Conservation (phyloP, 2,329 filamentous ascomycete genomes). For the Colletotrichum sp. region DNA sequence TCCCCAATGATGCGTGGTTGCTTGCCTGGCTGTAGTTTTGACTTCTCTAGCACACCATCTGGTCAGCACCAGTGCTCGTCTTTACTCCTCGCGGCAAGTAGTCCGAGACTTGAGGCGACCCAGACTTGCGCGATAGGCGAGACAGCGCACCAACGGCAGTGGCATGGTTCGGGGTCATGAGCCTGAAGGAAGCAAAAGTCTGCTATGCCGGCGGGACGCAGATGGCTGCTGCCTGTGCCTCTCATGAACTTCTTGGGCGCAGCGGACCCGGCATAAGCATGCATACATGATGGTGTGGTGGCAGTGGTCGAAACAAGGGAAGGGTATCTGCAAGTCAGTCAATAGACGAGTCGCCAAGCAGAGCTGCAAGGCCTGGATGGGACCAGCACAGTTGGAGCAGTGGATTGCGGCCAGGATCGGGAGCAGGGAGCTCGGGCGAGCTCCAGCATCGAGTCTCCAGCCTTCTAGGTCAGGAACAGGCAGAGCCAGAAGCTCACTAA, state of each 20-base stretch:
- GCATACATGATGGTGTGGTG: constrained; percentile 14
- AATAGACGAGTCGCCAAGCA: constrained; percentile 18
- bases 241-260: neutral
- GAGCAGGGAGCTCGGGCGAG: neutral
- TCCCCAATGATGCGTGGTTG: neutral
- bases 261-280: constrained; percentile 4
- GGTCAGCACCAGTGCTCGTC: neutral
- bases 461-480: neutral
- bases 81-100: neutral
- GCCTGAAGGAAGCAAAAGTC: neutral
- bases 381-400: constrained; percentile 7
- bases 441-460: neutral
- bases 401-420: neutral
- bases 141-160: neutral
- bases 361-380: constrained; percentile 5
- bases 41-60: neutral
- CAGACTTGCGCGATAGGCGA: neutral
- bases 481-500: neutral
- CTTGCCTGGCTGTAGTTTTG: neutral
- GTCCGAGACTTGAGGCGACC: neutral
- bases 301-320: constrained; percentile 19
- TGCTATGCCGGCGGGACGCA: neutral
- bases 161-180: neutral
- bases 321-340: constrained; percentile 14
- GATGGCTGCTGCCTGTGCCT: neutral